phyloP scores from a whole-genome alignment of 768 basidiomycete genomes.

The Rhodotorula diobovata region DNA sequence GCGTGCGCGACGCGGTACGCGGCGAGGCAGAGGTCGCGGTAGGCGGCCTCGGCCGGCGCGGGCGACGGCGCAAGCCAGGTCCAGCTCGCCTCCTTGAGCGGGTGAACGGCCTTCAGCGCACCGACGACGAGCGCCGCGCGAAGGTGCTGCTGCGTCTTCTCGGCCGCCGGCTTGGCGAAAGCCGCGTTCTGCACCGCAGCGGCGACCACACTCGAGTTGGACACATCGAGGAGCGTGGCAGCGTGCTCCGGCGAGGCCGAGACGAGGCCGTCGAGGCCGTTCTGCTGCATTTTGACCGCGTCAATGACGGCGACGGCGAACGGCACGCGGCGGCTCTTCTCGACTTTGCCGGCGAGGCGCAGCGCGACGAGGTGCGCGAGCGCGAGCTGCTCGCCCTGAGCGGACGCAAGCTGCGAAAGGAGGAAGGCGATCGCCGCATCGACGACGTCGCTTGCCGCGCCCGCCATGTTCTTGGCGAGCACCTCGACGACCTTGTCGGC shows the following conservation, averaged over 20 bases:
- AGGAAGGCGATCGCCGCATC: conserved; percentile 52
- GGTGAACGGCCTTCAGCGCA: conserved; percentile 36
- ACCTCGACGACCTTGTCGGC: conserved; percentile 24
- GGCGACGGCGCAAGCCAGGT: conserved; percentile 31
- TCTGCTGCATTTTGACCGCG: conserved; percentile 30
- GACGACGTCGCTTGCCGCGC: conserved; percentile 39
- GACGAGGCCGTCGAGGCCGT: conserved; percentile 10
- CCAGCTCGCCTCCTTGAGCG: conserved; percentile 19
- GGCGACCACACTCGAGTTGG: neutral
- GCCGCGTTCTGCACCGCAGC: conserved; percentile 20
- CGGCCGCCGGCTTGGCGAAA: conserved; percentile 35
- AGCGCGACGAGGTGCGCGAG: conserved; percentile 63
- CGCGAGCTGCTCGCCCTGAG: conserved; percentile 47
- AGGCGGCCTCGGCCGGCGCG: conserved; percentile 47
- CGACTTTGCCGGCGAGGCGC: conserved; percentile 57
- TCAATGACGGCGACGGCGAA: conserved; percentile 53
- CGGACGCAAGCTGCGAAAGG: conserved; percentile 52
- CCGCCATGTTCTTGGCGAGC: conserved; percentile 31
- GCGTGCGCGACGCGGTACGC: conserved; percentile 69
- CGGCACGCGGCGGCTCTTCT: conserved; percentile 55
- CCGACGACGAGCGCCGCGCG: conserved; percentile 39
- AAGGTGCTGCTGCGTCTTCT: conserved; percentile 38
- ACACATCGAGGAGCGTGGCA: neutral
- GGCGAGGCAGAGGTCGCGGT: conserved; percentile 59
- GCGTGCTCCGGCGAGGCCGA: conserved; percentile 26